Evolutionary conservation across 176 grass and related monocot species (phyloP).

Genomic region (Echinochloa phyllopogon): DNA sequence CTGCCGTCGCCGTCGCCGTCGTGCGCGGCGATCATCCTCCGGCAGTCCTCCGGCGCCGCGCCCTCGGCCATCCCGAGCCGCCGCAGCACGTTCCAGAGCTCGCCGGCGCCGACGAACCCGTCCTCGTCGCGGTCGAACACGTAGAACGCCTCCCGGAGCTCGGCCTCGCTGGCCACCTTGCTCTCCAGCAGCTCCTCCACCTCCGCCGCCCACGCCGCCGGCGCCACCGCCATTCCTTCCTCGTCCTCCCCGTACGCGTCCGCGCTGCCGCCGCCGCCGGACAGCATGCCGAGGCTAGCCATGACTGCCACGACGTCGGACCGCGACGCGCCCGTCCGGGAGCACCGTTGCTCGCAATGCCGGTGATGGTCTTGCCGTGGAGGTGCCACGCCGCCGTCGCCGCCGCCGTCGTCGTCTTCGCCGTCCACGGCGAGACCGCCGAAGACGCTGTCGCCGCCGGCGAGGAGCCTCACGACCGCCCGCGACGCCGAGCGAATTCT

Average conservation of each 20-base stretch:
- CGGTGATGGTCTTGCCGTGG: not conserved
- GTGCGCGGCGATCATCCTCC: conserved; percentile 62
- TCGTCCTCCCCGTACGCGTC: not conserved
- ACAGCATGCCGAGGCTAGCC: conserved; percentile 38
- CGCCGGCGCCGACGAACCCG: conserved; percentile 63
- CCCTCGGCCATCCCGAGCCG: conserved; percentile 61
- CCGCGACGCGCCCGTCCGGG: not conserved
- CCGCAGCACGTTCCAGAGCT: conserved; percentile 71
- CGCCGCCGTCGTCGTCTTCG: not conserved
- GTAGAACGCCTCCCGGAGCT: conserved; percentile 72
- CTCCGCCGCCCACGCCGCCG: conserved; percentile 22
- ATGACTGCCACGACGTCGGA: conserved; percentile 35
- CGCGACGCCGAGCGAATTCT: not conserved
- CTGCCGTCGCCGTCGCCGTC: conserved; percentile 63
- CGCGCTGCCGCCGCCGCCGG: not conserved
- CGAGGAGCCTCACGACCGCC: conserved; percentile 4
- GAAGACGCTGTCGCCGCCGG: not conserved
- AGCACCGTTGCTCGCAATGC: conserved; percentile 42
- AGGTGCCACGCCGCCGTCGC: not conserved
- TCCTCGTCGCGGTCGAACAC: conserved; percentile 89
- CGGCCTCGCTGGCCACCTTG: conserved; percentile 61
- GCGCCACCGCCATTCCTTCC: conserved; percentile 20
- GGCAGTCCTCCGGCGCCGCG: conserved; percentile 47
- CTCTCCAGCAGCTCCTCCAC: conserved; percentile 49
- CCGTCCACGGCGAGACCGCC: not conserved